Conservation (phyloP, 2,329 filamentous ascomycete species). For the Tolypocladium amazonense region DNA sequence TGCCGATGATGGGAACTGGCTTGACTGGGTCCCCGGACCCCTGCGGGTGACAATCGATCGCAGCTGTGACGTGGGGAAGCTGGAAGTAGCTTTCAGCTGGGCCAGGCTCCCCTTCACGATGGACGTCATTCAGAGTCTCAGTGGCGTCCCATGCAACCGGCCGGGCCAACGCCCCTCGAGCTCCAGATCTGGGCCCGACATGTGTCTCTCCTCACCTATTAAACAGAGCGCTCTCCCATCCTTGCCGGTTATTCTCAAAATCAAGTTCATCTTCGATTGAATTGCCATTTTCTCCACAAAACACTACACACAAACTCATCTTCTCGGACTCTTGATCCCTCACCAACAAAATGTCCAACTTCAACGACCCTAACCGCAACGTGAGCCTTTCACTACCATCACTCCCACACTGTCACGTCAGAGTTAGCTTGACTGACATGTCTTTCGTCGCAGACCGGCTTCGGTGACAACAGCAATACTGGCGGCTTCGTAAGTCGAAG, state of each 20-base stretch:
- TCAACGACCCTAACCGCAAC: conserved; percentile 22
- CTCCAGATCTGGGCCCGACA: not conserved
- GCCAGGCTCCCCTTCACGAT: conserved; percentile 3
- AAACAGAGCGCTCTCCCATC: not conserved
- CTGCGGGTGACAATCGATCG: not conserved
- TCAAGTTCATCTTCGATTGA: not conserved
- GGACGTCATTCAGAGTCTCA: conserved; percentile 3
- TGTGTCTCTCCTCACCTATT: not conserved
- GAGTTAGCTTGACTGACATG: not conserved
- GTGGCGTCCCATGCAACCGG: not conserved
- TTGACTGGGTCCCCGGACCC: too few species aligned
- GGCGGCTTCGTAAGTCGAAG: conserved; percentile 15
- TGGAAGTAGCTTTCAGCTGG: conserved; percentile 5
- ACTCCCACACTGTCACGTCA: not conserved
- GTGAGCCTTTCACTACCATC: conserved; percentile 12
- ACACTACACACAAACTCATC: too few species aligned
- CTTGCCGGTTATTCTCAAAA: not conserved
- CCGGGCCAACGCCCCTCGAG: not conserved
- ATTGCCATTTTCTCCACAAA: not conserved
- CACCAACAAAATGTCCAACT: conserved; percentile 29
- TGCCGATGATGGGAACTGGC: not conserved
- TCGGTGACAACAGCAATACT: conserved; percentile 7
- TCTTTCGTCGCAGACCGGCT: conserved; percentile 11
- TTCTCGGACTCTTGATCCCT: not conserved
- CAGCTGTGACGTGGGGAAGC: conserved; percentile 3